Base-by-base conservation (phyloP, 257 asterid species). In the Echium plantagineum region DNA sequence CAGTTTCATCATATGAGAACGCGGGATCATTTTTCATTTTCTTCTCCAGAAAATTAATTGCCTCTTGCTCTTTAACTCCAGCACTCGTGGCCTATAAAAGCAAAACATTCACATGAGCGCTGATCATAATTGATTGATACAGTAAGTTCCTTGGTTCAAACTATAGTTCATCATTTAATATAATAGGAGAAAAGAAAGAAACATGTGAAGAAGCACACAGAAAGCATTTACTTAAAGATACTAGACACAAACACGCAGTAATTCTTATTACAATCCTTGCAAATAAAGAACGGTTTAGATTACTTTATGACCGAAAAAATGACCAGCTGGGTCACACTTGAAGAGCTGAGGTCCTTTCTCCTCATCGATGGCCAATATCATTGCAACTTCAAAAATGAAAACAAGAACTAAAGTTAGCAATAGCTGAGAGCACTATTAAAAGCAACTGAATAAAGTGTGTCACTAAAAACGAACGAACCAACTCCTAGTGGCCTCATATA, bases 281-380 rank as follows among this genome's bases (percentile, higher is more conserved):
- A 48, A 22, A 42, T 13, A 9, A 5, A 38, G 9, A 21, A 5
- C 9, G 35, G 52, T 4, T 13, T 3, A 57, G 42, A 58, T 67
- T 78, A 93, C 99, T 96, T 93, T 93, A 42, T 93, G 99, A 65
- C n/a, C n/a, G n/a, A n/a, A n/a, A n/a, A n/a, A n/a, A n/a, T n/a
- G n/a, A n/a, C n/a, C n/a, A n/a, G n/a, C 99, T 97, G 99, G 99
- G 65, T 93, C 99, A 70, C 99, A 93, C 69, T 93, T 93, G 80
- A 89, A 93, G 68, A 93, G 97, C 68, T 84, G 97, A 66, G 99
- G 96, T 31, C 99, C 99, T 67, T 70, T 81, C 82, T 93, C 99
- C 66, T 86, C 94, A 51, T 93, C 99, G 60, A 93, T 79, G 46
- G 95, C 97, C 90, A 93, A 74, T 68, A 93, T 73, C 99, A 93